Evolutionary conservation across 208 protist species (phyloP), one percentile per base, ranked within the genome.

Genomic region (Acanthamoeba sp.): DNA sequence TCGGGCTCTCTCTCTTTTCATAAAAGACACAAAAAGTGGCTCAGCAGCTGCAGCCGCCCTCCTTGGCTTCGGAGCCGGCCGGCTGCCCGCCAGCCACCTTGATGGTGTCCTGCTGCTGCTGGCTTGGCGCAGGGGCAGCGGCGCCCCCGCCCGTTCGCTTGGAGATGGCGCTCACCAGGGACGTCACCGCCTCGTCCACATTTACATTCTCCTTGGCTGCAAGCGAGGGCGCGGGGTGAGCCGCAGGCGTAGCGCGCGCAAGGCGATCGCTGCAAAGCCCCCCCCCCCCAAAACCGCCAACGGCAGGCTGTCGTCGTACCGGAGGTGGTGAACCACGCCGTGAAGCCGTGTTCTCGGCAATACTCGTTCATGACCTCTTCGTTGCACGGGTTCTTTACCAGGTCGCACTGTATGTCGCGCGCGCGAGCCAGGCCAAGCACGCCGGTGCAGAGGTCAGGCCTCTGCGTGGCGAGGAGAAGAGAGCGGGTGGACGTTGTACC

Each of bases 281-380:
- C n/a, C n/a, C n/a, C n/a, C n/a, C n/a, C n/a, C n/a, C n/a, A n/a
- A n/a, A n/a, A n/a, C n/a, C n/a, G n/a, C n/a, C n/a, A n/a, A n/a
- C n/a, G n/a, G n/a, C n/a, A n/a, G n/a, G n/a, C n/a, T n/a, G n/a
- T n/a, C n/a, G n/a, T 57, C 50, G 18, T 50, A 48, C 71, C 71
- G 2, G 71, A 82, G 4, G 71, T 82, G 29, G 71, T 82, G 29
- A 52, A 89, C 96, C 96, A 97, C 14, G 94, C 96, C 50, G 95
- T 87, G 71, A 97, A 97, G 55, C 95, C 91, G 52, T 97, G 57
- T 34, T 97, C 95, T 36, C 95, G 88, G 76, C 93, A 95, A 64
- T 95, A 97, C 89, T 95, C 69, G 92, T 97, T 91, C 94, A 97
- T 97, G 32, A 71, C 52, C n/a, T 64, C 84, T n/a, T 64, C 84